Base-by-base conservation (phyloP, 495 filamentous ascomycete species). In the Elasticomyces elasticus region DNA sequence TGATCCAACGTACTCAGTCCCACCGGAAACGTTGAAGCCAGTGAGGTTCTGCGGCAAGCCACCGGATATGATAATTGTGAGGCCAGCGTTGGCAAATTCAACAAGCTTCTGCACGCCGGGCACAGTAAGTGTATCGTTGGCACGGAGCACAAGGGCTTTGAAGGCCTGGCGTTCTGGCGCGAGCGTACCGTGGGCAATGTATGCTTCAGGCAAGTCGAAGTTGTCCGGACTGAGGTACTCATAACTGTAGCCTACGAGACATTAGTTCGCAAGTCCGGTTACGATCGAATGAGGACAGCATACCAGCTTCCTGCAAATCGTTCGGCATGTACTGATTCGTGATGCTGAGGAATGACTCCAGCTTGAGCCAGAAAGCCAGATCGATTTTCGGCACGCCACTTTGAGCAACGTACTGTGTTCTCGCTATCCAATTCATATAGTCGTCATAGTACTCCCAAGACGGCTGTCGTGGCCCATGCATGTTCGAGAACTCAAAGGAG, bases 191-290 rank as follows among this genome's bases (percentile, higher is more conserved):
- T 71, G 58, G 11, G 51, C 54, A 0, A 77, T 71, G 11, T 41
- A 37, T 2, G 71, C 69, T 22, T 63, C 48, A 0, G 64, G 56
- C 2, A 73, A 63, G 11, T 62, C 62, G 33, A 77, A 67, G 56
- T 79, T 78, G 30, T 72, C 71, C 0, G 74, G 69, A 1, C 69
- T 69, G 0, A 78, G 64, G 55, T 79, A 78, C n/a, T 72, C 67
- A 52, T 76, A 73, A 0, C 72, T 71, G 54, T 66, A 77, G 1
- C 74, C 75, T 0, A n/a, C n/a, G n/a, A n/a, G n/a, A n/a, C n/a
- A n/a, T n/a, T n/a, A n/a, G n/a, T n/a, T n/a, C n/a, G n/a, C n/a
- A n/a, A n/a, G n/a, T n/a, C n/a, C n/a, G n/a, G n/a, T n/a, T n/a
- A n/a, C n/a, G n/a, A n/a, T n/a, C n/a, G n/a, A n/a, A n/a, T n/a